A percentile compares a stretch with the other conserved stretches of the same genome.
These are phyloP conservation scores for Lentinus tigrinus DNA, from an alignment of 768 basidiomycete genomes.

Conservation along the genomic window DNA sequence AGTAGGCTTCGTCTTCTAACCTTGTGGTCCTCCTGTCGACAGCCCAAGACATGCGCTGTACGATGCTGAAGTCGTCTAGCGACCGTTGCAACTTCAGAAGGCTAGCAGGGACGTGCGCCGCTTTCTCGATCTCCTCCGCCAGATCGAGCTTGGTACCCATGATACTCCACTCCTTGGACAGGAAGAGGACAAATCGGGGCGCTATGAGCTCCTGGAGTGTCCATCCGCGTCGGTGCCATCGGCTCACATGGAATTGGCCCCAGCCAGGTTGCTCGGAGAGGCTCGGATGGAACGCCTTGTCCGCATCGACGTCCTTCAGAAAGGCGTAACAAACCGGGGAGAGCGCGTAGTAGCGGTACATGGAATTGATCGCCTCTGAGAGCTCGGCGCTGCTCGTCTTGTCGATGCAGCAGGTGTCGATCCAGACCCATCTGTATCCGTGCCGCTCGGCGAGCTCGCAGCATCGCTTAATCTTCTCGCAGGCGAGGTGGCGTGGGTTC, in stretches of 20 bases:
- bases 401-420: conserved; percentile 1
- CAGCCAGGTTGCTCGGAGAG: neutral
- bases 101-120: neutral
- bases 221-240: conserved; percentile 3
- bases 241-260: neutral
- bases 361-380: conserved; percentile 1
- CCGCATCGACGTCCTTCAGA: neutral
- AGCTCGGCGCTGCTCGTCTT: conserved; percentile 4
- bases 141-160: neutral
- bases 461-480: neutral
- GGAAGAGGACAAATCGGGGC: neutral
- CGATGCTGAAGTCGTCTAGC: neutral
- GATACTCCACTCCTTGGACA: neutral
- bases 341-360: neutral
- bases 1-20: neutral
- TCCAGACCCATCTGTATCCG: conserved; percentile 1
- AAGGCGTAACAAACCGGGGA: neutral
- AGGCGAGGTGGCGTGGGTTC: neutral
- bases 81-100: neutral
- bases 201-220: conserved; percentile 5
- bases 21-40: neutral
- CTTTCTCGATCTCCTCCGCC: neutral
- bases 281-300: neutral
- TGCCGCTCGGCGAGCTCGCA: neutral
- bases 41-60: neutral